phyloP scores from a whole-genome alignment of 805 yeast species.

The Saturnispora gosingensis region DNA sequence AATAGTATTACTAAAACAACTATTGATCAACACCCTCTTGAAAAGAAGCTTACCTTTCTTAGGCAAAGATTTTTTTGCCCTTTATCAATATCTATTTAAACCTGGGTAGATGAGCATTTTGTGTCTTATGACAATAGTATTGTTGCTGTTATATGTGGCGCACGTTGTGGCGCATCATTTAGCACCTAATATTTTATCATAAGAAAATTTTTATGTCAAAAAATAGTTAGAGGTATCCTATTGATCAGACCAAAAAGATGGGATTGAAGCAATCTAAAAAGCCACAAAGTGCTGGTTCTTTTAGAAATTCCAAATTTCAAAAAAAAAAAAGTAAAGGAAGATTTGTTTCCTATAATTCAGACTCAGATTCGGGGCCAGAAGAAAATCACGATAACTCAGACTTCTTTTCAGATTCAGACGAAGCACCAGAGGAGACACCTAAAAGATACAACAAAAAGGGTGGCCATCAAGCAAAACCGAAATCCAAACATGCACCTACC shows the following conservation, averaged over 20 bases:
- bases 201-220: neutral
- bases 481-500: conserved; percentile 78
- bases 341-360: conserved; percentile 1
- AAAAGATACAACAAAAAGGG: conserved; percentile 16
- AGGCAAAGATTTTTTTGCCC: neutral
- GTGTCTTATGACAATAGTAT: neutral
- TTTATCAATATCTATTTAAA: neutral
- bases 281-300: neutral
- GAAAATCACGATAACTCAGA: conserved; percentile 16
- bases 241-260: neutral
- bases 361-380: conserved; percentile 17
- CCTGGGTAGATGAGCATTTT: neutral
- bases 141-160: neutral
- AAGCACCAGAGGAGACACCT: conserved; percentile 21
- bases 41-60: neutral
- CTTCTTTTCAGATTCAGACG: conserved; percentile 4
- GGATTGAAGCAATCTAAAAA: neutral
- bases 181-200: neutral
- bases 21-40: too few relatives aligned
- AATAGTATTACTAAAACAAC: too few relatives aligned
- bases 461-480: conserved; percentile 24
- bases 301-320: neutral
- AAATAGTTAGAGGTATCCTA: neutral
- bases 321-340: neutral
- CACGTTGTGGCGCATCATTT: neutral